Conservation (phyloP, 495 filamentous ascomycete species). For the Daldinia concentrica region DNA sequence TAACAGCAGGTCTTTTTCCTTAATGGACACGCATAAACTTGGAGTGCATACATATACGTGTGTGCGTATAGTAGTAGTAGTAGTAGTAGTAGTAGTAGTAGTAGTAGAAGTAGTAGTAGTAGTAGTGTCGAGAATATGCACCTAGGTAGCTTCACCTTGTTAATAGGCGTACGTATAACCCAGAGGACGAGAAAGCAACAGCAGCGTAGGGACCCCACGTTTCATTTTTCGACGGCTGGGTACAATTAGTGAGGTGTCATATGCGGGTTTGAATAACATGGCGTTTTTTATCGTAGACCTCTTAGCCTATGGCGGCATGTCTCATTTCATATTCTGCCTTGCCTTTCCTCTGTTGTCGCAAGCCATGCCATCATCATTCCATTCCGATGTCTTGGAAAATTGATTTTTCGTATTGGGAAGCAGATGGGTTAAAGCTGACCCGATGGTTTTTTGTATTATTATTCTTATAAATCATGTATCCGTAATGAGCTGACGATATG, state of each 20-base stretch:
- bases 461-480: background rate
- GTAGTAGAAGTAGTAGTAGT: too few relatives aligned
- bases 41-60: background rate
- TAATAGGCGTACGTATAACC: background rate
- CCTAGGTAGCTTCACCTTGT: slow-evolving; percentile 1
- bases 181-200: background rate
- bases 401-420: background rate
- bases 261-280: slow-evolving; percentile 5
- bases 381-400: background rate
- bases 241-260: slow-evolving; percentile 11
- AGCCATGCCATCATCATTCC: slow-evolving; percentile 8
- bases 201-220: slow-evolving; percentile 25
- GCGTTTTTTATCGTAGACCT: slow-evolving; percentile 1
- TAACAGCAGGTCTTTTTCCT: background rate
- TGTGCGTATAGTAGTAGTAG: too few relatives aligned
- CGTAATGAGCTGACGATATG: background rate
- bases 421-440: background rate
- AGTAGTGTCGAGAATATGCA: background rate
- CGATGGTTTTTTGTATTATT: background rate
- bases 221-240: slow-evolving; percentile 9
- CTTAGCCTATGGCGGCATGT: background rate
- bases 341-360: background rate
- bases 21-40: background rate
- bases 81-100: too few relatives aligned
- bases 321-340: background rate